Evolutionary conservation across 495 filamentous ascomycete genomes (phyloP).

Genomic region (Chlorociboria aeruginascens): DNA sequence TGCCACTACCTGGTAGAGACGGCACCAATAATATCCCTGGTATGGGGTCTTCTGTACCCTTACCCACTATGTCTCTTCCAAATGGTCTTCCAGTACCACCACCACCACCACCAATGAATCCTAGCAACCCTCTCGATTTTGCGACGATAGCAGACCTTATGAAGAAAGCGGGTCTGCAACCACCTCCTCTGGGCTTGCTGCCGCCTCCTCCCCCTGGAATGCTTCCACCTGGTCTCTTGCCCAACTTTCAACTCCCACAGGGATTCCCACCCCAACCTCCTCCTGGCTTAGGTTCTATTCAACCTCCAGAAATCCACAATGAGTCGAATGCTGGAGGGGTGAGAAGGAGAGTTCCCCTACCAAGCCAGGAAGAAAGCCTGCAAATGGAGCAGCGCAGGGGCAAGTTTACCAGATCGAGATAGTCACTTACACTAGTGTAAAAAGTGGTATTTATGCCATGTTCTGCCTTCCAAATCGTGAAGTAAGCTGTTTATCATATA

Average conservation of each 20-base stretch:
- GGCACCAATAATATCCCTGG: conserved; percentile 34
- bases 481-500: background rate
- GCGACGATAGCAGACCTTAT: conserved; percentile 55
- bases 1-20: conserved; percentile 28
- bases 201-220: conserved; percentile 31
- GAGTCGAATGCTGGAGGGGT: conserved; percentile 15
- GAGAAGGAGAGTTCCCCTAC: conserved; percentile 52
- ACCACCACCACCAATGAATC: conserved; percentile 39
- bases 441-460: background rate
- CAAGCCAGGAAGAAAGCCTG: conserved; percentile 74
- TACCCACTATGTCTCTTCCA: conserved; percentile 18
- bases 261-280: conserved; percentile 12
- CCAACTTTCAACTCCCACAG: conserved; percentile 32
- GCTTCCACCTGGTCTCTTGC: conserved; percentile 36
- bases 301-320: conserved; percentile 8
- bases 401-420: conserved; percentile 44
- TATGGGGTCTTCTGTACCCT: conserved; percentile 35
- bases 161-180: conserved; percentile 38
- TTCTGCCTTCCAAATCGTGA: background rate
- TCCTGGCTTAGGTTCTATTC: conserved; percentile 5
- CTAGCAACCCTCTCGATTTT: conserved; percentile 51
- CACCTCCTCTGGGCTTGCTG: conserved; percentile 26
- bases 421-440: conserved; percentile 3
- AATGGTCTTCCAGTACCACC: conserved; percentile 32
- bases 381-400: conserved; percentile 60